Conservation (phyloP, 306 rosid species). For the Pyrus bretschneideri region DNA sequence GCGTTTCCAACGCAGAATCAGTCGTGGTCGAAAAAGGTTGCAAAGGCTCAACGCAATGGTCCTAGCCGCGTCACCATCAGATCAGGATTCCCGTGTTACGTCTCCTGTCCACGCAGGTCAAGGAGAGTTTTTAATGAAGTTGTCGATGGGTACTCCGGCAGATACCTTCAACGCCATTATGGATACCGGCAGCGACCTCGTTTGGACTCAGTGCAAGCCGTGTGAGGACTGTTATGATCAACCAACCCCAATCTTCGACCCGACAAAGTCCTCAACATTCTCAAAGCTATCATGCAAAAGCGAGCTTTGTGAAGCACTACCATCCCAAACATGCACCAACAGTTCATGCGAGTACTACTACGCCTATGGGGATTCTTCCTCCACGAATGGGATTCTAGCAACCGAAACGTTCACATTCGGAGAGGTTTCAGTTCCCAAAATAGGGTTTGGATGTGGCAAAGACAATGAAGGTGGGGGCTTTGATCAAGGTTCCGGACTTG, state of each 20-base stretch:
- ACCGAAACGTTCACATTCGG: constrained; percentile 72
- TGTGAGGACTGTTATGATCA: constrained; percentile 62
- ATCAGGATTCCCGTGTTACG: constrained; percentile 11
- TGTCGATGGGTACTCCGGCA: constrained; percentile 72
- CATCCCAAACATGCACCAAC: constrained; percentile 40
- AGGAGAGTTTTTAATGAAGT: constrained; percentile 66
- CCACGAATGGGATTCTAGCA: constrained; percentile 59
- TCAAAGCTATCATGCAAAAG: constrained; percentile 42
- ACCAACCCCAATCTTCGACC: constrained; percentile 67
- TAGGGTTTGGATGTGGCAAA: constrained; percentile 80
- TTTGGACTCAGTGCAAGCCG: constrained; percentile 89
- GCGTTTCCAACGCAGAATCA: constrained; percentile 51
- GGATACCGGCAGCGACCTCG: constrained; percentile 87
- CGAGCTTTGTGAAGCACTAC: constrained; percentile 45
- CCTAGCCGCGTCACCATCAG: constrained; percentile 16
- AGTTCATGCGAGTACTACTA: constrained; percentile 58
- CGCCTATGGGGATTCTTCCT: constrained; percentile 69
- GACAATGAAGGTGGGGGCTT: constrained; percentile 82
- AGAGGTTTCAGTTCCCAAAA: constrained; percentile 22
- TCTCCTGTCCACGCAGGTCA: constrained; percentile 50
- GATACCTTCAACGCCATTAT: constrained; percentile 50
- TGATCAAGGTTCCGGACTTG: constrained; percentile 65
- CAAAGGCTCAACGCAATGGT: constrained; percentile 51
- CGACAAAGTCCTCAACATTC: constrained; percentile 52
- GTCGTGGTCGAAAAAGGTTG: constrained; percentile 43